Evolutionary conservation across 306 rosid species (phyloP), one percentile per base, ranked within the genome.

Genomic region (Neltuma alba): DNA sequence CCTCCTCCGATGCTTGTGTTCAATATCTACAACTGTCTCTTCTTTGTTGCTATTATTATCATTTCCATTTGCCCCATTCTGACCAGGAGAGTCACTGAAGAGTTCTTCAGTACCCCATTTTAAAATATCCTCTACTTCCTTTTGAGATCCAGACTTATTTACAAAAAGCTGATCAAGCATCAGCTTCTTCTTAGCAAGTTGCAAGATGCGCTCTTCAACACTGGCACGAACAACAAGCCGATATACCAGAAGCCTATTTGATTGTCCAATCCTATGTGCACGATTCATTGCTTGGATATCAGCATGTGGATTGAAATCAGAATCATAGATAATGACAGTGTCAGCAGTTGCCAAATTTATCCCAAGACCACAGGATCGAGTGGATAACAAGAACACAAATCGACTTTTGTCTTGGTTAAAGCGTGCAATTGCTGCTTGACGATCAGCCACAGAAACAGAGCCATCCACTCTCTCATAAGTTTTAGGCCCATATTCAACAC

Each of bases 261-360:
- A 96, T 80, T 96, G 99, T 70, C 99, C 99, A 85, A 96, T 96
- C 83, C 99, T 94, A 85, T 96, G 99, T 50, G 99, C 99, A 42
- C 99, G 96, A 84, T 96, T 96, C 99, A 96, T 96, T 73, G 99
- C 99, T 84, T 96, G 99, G 84, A 96, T 96, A 87, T 96, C 99
- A 74, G 99, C 99, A 89, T 96, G 99, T 9, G 99, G 99, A 67
- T 96, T 96, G 85, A 96, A 96, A 88, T 96, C 99, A 78, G 99
- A 96, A 86, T 96, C 99, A 85, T 96, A 96, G 74, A 96, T 96
- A 81, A 96, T 93, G 82, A 96, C 99, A 30, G 99, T 96, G 90
- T 96, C 99, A 47, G 99, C 99, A 40, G 97, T 93, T 81, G 98
- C 99, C 91, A 96, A 88, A 83, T 96, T 96, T 75, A 96, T 96